phyloP scores from a whole-genome alignment of 192 early-diverging fungal genomes.

The Geranomyces variabilis region DNA sequence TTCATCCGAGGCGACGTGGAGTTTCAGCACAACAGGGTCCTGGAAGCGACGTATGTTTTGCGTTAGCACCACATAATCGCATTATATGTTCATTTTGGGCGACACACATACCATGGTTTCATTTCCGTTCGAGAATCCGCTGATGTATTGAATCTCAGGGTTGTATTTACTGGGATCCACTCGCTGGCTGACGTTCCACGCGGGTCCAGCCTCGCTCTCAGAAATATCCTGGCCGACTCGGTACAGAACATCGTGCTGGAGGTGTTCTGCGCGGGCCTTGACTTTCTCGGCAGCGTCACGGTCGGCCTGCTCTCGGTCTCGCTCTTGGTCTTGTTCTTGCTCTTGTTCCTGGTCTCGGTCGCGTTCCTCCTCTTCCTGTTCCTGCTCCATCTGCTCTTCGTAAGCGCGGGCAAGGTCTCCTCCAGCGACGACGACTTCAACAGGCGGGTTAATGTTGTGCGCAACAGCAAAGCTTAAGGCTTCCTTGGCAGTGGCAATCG shows the following conservation, averaged over 20 bases:
- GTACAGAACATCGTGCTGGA: background rate
- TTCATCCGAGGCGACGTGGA: background rate
- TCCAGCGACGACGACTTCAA: slow-evolving; percentile 7
- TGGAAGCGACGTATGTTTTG: too few species aligned
- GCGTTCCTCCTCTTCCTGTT: slow-evolving; percentile 4
- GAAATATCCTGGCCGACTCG: background rate
- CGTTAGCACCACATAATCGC: too few species aligned
- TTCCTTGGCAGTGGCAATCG: slow-evolving; percentile 6
- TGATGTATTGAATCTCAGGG: slow-evolving; percentile 31
- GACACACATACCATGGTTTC: slow-evolving; percentile 24
- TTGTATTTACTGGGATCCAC: slow-evolving; percentile 16
- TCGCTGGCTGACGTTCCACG: slow-evolving; percentile 29
- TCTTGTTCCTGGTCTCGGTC: background rate
- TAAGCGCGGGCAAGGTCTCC: background rate
- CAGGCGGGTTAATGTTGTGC: background rate
- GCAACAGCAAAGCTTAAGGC: slow-evolving; percentile 13
- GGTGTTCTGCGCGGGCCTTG: background rate
- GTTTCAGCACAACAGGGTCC: slow-evolving; percentile 23
- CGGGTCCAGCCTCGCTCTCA: background rate
- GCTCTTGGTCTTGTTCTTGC: background rate
- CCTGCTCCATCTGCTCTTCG: background rate
- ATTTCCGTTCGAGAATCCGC: slow-evolving; percentile 34
- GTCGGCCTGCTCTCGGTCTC: background rate
- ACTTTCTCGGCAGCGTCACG: background rate
- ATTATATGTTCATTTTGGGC: too few species aligned